phyloP scores from a whole-genome alignment of 257 asterid genomes.

The Solanum pinnatisectum region DNA sequence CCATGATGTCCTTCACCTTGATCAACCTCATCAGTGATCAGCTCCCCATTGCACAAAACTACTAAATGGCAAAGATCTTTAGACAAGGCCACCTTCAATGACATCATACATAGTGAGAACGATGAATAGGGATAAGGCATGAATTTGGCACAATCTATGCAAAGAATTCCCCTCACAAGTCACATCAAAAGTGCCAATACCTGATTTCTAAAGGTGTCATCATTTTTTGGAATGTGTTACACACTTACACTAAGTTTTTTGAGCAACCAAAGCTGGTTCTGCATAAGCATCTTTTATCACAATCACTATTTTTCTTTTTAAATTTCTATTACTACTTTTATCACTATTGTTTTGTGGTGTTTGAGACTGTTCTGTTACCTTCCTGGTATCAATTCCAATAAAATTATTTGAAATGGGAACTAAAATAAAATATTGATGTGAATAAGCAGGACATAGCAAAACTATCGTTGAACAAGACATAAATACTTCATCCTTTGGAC shows the following conservation, averaged over 20 bases:
- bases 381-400: neutral
- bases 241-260: neutral
- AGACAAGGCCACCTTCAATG: slow-evolving; percentile 67
- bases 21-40: slow-evolving; percentile 26
- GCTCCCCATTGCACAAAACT: slow-evolving; percentile 71
- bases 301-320: neutral
- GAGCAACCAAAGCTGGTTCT: neutral
- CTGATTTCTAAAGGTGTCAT: neutral
- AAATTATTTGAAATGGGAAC: neutral
- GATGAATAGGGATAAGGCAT: neutral
- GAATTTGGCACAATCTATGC: neutral
- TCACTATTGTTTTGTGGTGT: neutral
- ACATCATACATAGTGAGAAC: neutral
- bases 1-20: slow-evolving; percentile 28
- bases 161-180: neutral
- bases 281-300: neutral
- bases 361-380: neutral
- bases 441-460: neutral
- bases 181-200: neutral
- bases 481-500: neutral
- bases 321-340: neutral
- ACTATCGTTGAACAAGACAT: neutral
- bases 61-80: slow-evolving; percentile 57
- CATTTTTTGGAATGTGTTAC: neutral
- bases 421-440: neutral